Conservation (phyloP, 164 flowering plant genomes). For the Malania oleifera region DNA sequence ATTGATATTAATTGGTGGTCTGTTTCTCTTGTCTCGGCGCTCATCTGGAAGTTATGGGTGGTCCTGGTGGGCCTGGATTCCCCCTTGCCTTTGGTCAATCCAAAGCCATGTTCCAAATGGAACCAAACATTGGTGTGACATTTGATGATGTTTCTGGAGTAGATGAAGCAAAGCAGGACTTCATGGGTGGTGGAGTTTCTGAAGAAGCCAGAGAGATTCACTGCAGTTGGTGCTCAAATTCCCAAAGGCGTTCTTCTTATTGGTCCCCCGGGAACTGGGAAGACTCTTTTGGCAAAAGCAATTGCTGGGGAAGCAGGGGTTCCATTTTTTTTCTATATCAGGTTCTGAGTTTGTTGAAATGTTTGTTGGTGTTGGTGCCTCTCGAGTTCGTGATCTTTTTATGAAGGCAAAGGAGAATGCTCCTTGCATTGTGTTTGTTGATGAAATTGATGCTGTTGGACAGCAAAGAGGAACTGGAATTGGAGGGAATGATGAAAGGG, state of each 20-base stretch:
- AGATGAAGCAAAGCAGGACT: conserved; percentile 93
- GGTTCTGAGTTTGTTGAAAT: conserved; percentile 94
- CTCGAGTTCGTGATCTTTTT: conserved; percentile 91
- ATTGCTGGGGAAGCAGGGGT: conserved; percentile 98
- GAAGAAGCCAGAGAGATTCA: conserved; percentile 50
- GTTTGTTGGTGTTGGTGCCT: conserved; percentile 98
- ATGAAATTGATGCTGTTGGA: conserved; percentile 98
- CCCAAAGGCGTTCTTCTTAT: conserved; percentile 92
- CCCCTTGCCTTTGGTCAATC: conserved; percentile 83
- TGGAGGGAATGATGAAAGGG: conserved; percentile 95
- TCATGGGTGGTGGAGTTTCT: conserved; percentile 88
- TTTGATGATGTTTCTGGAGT: conserved; percentile 97
- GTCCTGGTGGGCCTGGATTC: conserved; percentile 96
- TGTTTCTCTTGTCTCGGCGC: conserved; percentile 87
- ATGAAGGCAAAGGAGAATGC: conserved; percentile 96
- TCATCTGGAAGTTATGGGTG: conserved; percentile 83
- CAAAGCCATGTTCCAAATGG: conserved; percentile 92
- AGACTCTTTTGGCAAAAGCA: conserved; percentile 85
- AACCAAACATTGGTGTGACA: conserved; percentile 91
- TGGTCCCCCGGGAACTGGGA: conserved; percentile 95
- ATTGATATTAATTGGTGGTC: conserved; percentile 70
- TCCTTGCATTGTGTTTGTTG: conserved; percentile 92
- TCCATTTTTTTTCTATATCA: conserved; percentile 86
- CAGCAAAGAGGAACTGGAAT: conserved; percentile 87
- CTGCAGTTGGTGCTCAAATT: conserved; percentile 56